Percentiles rank a stretch among this genome's conserved stretches.
phyloP scores from a whole-genome alignment of 1,139 yeast species.

The Candida buenavistaensis region DNA sequence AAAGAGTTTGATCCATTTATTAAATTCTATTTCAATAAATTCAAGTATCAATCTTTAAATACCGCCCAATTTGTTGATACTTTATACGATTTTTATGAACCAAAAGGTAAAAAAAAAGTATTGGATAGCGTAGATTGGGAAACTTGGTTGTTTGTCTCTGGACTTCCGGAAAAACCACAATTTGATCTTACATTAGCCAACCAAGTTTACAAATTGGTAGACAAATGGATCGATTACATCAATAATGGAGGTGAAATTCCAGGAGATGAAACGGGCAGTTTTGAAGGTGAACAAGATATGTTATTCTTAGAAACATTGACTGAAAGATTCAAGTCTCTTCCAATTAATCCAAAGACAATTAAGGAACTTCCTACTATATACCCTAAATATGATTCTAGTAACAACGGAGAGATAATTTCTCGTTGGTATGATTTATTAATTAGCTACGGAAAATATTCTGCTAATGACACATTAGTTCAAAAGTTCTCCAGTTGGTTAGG shows the following conservation, averaged over 20 bases:
- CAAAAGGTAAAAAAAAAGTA: slow-evolving; percentile 17
- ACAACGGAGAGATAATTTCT: slow-evolving; percentile 35
- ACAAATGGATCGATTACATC: slow-evolving; percentile 23
- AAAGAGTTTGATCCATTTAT: slow-evolving; percentile 32
- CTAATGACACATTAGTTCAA: slow-evolving; percentile 19
- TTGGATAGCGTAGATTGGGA: slow-evolving; percentile 28
- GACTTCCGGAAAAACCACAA: slow-evolving; percentile 31
- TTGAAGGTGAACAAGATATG: slow-evolving; percentile 36
- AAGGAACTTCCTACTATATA: slow-evolving; percentile 24
- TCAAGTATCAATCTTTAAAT: slow-evolving; percentile 32
- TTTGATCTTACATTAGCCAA: slow-evolving; percentile 35
- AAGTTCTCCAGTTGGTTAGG: slow-evolving; percentile 40
- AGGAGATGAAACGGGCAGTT: slow-evolving; percentile 20
- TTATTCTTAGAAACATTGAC: slow-evolving; percentile 34
- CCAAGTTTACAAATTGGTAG: slow-evolving; percentile 28
- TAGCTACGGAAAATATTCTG: slow-evolving; percentile 23
- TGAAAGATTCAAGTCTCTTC: slow-evolving; percentile 19
- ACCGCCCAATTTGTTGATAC: slow-evolving; percentile 30
- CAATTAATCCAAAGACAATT: slow-evolving; percentile 18
- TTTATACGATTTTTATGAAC: slow-evolving; percentile 30
- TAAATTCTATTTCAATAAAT: slow-evolving; percentile 31
- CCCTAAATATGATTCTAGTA: slow-evolving; percentile 23
- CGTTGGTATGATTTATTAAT: slow-evolving; percentile 34
- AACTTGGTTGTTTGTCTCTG: slow-evolving; percentile 30
- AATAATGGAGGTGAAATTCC: slow-evolving; percentile 9